Percentiles rank a stretch among this genome's conserved stretches.
These are phyloP conservation scores for Penicillium malachiteum DNA, from an alignment of 495 filamentous ascomycete genomes.

Conservation along the genomic window DNA sequence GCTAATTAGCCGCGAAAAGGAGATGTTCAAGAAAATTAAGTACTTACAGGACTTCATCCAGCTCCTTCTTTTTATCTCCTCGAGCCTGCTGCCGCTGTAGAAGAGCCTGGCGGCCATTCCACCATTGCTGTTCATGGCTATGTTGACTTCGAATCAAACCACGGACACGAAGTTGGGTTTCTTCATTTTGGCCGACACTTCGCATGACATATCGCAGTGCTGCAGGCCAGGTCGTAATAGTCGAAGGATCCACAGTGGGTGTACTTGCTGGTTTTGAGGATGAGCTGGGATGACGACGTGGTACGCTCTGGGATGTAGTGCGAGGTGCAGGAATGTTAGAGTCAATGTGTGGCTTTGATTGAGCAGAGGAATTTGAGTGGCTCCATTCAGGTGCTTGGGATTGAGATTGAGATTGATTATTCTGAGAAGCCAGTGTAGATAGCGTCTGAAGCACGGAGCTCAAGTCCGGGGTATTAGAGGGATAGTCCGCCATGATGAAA, in stretches of 20 bases:
- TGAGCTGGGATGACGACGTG: not conserved
- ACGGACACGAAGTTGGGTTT: slow-evolving; percentile 36
- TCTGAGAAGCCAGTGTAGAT: slow-evolving; percentile 26
- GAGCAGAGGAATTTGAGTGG: too few species aligned
- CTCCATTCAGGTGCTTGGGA: slow-evolving; percentile 1
- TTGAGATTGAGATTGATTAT: not conserved
- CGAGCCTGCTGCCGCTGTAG: slow-evolving; percentile 49
- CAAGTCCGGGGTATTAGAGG: slow-evolving; percentile 47
- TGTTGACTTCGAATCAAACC: slow-evolving; percentile 64
- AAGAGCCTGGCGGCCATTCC: slow-evolving; percentile 50
- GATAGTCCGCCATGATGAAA: slow-evolving; percentile 31
- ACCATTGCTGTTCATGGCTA: slow-evolving; percentile 66
- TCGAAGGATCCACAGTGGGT: slow-evolving; percentile 44
- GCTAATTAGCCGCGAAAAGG: not conserved
- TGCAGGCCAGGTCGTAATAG: slow-evolving; percentile 63
- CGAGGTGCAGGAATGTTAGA: not conserved
- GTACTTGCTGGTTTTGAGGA: slow-evolving; percentile 8
- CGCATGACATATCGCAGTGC: slow-evolving; percentile 63
- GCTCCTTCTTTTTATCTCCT: slow-evolving; percentile 49
- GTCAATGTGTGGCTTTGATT: too few species aligned
- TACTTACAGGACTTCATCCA: slow-evolving; percentile 51
- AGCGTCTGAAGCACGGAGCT: slow-evolving; percentile 55
- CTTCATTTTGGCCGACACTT: slow-evolving; percentile 52
- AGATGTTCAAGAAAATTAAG: not conserved
- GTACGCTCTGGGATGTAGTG: not conserved